These are phyloP conservation scores for Candida smagusa DNA, from an alignment of 1,139 yeast genomes.

Conservation along the genomic window DNA sequence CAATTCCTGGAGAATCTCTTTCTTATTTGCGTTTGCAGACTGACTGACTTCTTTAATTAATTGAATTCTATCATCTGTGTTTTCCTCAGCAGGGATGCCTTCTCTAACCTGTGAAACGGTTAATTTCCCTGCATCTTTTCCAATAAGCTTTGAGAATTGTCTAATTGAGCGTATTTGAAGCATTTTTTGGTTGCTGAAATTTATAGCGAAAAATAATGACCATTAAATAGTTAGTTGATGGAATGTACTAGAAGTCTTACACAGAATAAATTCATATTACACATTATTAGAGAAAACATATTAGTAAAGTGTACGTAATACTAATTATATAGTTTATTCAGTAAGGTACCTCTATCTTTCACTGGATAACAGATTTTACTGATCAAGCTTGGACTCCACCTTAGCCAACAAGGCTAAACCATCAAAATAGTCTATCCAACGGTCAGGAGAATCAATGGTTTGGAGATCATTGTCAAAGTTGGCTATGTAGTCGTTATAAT, in stretches of 20 bases:
- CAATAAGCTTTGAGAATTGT: conserved; percentile 6
- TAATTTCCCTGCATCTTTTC: conserved; percentile 10
- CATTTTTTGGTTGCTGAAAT: not conserved
- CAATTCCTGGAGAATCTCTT: conserved; percentile 13
- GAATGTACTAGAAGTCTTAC: too few species aligned
- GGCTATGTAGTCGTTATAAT: conserved; percentile 40
- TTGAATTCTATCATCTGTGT: conserved; percentile 6
- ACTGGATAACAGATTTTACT: not conserved
- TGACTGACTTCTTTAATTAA: conserved; percentile 11
- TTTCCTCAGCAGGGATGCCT: conserved; percentile 5
- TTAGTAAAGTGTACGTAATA: too few species aligned
- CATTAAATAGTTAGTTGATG: too few species aligned
- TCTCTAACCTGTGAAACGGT: conserved; percentile 8
- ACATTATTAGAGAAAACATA: too few species aligned
- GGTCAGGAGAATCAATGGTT: conserved; percentile 35
- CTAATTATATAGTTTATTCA: too few species aligned
- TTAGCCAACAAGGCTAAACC: conserved; percentile 52
- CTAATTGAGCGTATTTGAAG: conserved; percentile 1
- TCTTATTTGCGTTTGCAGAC: conserved; percentile 10
- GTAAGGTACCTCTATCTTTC: too few species aligned
- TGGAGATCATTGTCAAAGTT: conserved; percentile 40
- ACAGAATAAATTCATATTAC: too few species aligned
- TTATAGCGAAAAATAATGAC: too few species aligned
- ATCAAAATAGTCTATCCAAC: conserved; percentile 47
- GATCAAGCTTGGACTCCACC: conserved; percentile 34